Evolutionary conservation across 1,284 basidiomycete species (phyloP), one percentile per base, ranked within the genome.

Genomic region (Tremellales sp.): DNA sequence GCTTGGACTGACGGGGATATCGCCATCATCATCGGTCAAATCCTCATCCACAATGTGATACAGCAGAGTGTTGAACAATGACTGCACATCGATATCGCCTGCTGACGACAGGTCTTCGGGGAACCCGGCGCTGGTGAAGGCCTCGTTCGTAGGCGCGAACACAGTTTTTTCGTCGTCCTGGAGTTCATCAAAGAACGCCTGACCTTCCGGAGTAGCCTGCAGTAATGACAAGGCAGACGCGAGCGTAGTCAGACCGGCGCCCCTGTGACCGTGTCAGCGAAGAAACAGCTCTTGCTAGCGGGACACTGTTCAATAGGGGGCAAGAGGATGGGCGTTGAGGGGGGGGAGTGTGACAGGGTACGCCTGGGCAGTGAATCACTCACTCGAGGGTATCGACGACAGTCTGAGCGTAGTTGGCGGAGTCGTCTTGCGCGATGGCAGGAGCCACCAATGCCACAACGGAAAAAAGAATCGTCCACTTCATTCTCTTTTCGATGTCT

Each of bases 11-110:
- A 70, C 68, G 2, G 73, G 67, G 8, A 77, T 67, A 13, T 68
- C 54, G n/a, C 70, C 72, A 49, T 73, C 62, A 29, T 52, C 56
- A 64, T 80, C 80, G 53, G 79, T 78, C 21, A 31, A 8, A 31
- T 31, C 29, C 29, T 82, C 81, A 43, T 77, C 74, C n/a, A 84
- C 74, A 49, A 85, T 68, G 65, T 86, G 84, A 72, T 86, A 86
- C 6, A 81, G 72, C 45, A 86, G 67, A 29, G 78, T 69, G 15
- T 83, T 58, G 12, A 67, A 49, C 3, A 70, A 71, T 3, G 64
- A 47, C 53, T 80, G 74, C 45, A 57, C 63, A 1, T 76, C 68
- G 27, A 78, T 64, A 50, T 68, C 72, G 24, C 55, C 47, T 23
- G 68, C 61, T n/a, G n/a, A n/a, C n/a, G n/a, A n/a, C n/a, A n/a